phyloP scores from a whole-genome alignment of 1,284 basidiomycete species.

The Boletus sp. region DNA sequence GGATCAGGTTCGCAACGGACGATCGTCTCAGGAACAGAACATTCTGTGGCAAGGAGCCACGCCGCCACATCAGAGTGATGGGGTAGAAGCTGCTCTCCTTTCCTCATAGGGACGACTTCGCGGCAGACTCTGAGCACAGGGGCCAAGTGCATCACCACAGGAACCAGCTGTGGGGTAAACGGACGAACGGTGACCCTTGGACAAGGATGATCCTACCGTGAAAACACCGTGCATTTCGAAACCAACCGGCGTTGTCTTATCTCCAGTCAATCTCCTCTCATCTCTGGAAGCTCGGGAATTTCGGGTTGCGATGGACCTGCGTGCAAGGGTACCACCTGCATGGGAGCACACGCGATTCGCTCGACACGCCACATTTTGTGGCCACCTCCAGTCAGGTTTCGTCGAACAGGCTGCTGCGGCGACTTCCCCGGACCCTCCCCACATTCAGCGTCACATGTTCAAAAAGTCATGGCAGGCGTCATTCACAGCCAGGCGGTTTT shows the following conservation, averaged over 20 bases:
- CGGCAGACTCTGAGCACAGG: neutral
- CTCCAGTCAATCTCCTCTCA: constrained; percentile 16
- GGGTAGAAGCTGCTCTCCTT: no score
- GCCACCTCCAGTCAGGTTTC: no score
- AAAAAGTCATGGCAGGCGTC: constrained; percentile 1
- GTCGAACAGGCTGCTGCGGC: no score
- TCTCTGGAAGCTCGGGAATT: neutral
- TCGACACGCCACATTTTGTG: no score
- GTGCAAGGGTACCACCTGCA: neutral
- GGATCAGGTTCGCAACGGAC: neutral
- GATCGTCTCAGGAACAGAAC: constrained; percentile 4
- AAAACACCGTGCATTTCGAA: no score
- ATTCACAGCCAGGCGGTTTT: neutral
- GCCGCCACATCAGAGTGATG: no score
- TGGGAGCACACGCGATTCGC: neutral
- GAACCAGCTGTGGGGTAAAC: no score
- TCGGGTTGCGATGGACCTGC: no score
- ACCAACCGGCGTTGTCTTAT: constrained; percentile 3
- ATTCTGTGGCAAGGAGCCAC: neutral
- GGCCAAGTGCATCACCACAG: neutral
- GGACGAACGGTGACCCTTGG: no score
- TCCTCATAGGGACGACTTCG: constrained; percentile 8
- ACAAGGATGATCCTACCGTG: no score
- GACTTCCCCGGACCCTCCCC: neutral
- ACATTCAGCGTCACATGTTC: neutral